Evolutionary conservation across 1,284 basidiomycete species (phyloP).

Genomic region (Trametes pubescens): DNA sequence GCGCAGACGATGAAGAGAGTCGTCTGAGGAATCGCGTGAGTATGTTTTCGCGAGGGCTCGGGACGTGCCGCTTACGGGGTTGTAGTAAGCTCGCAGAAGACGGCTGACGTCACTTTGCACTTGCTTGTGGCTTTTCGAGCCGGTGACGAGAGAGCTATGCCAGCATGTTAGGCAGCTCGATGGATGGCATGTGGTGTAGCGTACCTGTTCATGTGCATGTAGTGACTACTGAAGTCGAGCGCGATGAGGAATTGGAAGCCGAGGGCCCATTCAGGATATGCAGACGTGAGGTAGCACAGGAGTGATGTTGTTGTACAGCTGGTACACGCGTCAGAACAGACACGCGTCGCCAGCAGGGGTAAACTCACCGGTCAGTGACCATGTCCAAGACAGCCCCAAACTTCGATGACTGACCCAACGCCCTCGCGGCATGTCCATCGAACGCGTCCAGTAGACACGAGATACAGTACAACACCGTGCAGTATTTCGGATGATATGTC

Average conservation of each 20-base stretch:
- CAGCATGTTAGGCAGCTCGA: conserved; percentile 7
- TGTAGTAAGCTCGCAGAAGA: conserved; percentile 94
- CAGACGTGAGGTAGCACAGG: conserved; percentile 92
- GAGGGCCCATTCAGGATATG: conserved; percentile 85
- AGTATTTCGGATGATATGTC: conserved; percentile 93
- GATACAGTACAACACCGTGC: conserved; percentile 89
- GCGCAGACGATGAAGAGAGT: conserved; percentile 95
- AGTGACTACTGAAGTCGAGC: conserved; percentile 98
- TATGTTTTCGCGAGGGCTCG: conserved; percentile 2
- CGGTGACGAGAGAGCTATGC: conserved; percentile 89
- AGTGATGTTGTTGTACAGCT: conserved; percentile 97
- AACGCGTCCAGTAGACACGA: conserved; percentile 97
- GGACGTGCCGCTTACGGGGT: conserved; percentile 68
- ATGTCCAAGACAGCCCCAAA: conserved; percentile 99
- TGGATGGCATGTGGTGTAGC: background rate
- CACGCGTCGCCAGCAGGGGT: background rate
- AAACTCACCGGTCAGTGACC: conserved; percentile 95
- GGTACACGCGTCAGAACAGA: conserved; percentile 15
- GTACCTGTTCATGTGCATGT: conserved; percentile 99
- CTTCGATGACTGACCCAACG: conserved; percentile 90
- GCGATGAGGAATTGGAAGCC: conserved; percentile 96
- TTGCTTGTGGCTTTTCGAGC: conserved; percentile 91
- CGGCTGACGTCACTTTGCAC: conserved; percentile 92
- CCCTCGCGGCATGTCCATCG: conserved; percentile 94
- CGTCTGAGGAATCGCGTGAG: conserved; percentile 51